These are phyloP conservation scores for Helichrysum umbraculigerum DNA, from an alignment of 129 eudicot species.

Conservation along the genomic window DNA sequence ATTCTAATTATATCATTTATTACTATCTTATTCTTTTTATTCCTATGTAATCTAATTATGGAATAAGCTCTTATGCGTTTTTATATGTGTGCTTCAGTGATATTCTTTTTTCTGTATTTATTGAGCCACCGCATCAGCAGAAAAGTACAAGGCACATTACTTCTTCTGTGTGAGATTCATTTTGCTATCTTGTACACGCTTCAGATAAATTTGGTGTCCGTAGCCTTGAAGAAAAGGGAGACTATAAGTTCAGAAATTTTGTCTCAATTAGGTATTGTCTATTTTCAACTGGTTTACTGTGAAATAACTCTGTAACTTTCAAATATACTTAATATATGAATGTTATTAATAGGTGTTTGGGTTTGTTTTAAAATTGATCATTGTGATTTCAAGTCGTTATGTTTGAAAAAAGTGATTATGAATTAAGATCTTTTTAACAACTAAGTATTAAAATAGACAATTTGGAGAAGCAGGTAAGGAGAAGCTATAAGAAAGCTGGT, in stretches of 20 bases:
- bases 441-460: too few species aligned
- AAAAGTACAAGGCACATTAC: slow-evolving; percentile 60
- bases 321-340: not conserved
- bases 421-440: too few species aligned
- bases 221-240: slow-evolving; percentile 55
- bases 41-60: not conserved
- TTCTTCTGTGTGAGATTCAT: slow-evolving; percentile 97
- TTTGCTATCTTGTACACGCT: slow-evolving; percentile 86
- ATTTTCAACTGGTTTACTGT: slow-evolving; percentile 1
- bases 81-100: slow-evolving; percentile 58
- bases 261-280: slow-evolving; percentile 77
- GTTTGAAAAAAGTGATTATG: too few species aligned
- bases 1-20: slow-evolving; percentile 8
- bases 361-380: too few species aligned
- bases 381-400: too few species aligned
- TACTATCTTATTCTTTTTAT: too few species aligned
- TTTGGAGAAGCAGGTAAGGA: too few species aligned
- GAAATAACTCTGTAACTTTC: slow-evolving; percentile 1
- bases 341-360: too few species aligned
- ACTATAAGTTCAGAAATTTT: slow-evolving; percentile 66
- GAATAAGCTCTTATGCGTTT: slow-evolving; percentile 24
- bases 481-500: too few species aligned
- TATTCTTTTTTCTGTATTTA: slow-evolving; percentile 87
- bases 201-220: slow-evolving; percentile 71
- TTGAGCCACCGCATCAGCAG: slow-evolving; percentile 78